Base-by-base conservation (phyloP, 331 rosid genomes). In the Cydonia oblonga region DNA sequence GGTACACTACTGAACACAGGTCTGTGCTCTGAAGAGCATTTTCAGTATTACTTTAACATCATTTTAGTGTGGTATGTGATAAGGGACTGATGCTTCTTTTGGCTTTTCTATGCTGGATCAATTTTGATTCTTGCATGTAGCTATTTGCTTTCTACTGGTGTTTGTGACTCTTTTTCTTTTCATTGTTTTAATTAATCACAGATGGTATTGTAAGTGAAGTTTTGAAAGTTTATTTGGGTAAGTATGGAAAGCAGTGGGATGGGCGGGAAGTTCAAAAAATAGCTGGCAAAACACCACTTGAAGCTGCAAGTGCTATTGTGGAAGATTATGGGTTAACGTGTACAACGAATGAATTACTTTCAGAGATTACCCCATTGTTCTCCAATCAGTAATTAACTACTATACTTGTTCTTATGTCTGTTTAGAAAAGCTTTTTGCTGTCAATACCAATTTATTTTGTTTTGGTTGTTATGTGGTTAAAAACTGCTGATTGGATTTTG, bases 201-300 rank as follows among this genome's bases (percentile, higher is more conserved):
- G 98, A 93, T 76, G 96, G 89, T 70, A 76, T 93, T 5, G 83
- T 89, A 11, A 76, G 77, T 68, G 84, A 87, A 3, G 90, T 91
- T 58, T 83, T 91, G 25, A 91, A 77, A 76, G 82, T 60, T 25
- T 67, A 72, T 64, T 76, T 91, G 66, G 79, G 83, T 0, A 89
- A 88, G 79, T 86, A 80, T 53, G 98, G 92, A 52, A 89, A 89
- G 81, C 78, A 86, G 72, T 93, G 98, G 98, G 98, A 93, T 84
- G 98, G 92, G 54, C 86, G 98, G 70, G 98, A 93, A 84, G 76
- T 81, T 75, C 88, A 75, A 38, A 86, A 83, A 71, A 65, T 84
- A 54, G 62, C 69, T 5, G 97, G 97, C 12, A 93, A 79, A 82
- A 86, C 91, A n/a, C 96, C 97, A 25, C 68, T 80, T 7, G 97